phyloP scores from a whole-genome alignment of 495 filamentous ascomycete genomes.

The Aspergillus steynii region DNA sequence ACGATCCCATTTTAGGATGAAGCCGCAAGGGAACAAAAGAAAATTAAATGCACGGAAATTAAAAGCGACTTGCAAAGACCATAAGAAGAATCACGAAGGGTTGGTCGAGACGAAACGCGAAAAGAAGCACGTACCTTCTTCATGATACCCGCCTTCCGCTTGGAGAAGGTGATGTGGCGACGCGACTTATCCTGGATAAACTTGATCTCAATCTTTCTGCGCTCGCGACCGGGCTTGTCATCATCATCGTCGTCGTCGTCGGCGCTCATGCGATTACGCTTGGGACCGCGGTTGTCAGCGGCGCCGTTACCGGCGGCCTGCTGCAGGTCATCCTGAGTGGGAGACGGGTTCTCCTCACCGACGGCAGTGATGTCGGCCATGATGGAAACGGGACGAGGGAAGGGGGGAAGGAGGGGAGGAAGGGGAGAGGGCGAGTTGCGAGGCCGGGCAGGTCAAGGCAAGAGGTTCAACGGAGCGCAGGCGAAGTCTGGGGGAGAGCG shows the following conservation, averaged over 20 bases:
- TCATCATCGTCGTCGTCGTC: constrained; percentile 99
- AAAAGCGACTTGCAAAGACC: constrained; percentile 6
- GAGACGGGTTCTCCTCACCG: constrained; percentile 49
- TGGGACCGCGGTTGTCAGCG: constrained; percentile 77
- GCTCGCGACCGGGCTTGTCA: constrained; percentile 96
- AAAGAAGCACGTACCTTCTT: constrained; percentile 80
- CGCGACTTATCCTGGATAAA: constrained; percentile 99
- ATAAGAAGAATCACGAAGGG: constrained; percentile 13
- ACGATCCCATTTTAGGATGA: not conserved
- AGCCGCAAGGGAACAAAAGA: constrained; percentile 17
- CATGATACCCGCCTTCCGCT: constrained; percentile 99
- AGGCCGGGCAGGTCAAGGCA: constrained; percentile 13
- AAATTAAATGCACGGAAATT: not conserved
- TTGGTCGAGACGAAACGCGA: constrained; percentile 27
- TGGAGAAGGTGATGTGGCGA: constrained; percentile 99
- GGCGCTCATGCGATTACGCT: constrained; percentile 80
- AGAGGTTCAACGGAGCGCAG: not conserved
- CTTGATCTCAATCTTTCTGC: constrained; percentile 99
- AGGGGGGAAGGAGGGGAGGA: constrained; percentile 11
- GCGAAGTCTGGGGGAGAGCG: constrained; percentile 13
- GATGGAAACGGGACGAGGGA: constrained; percentile 17
- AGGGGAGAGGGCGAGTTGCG: constrained; percentile 23
- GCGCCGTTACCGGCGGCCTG: constrained; percentile 51
- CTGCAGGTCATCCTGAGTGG: constrained; percentile 54
- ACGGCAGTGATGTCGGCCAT: constrained; percentile 51